Evolutionary conservation across 106 monocot species (phyloP).

Genomic region (Dendrobium officinale): DNA sequence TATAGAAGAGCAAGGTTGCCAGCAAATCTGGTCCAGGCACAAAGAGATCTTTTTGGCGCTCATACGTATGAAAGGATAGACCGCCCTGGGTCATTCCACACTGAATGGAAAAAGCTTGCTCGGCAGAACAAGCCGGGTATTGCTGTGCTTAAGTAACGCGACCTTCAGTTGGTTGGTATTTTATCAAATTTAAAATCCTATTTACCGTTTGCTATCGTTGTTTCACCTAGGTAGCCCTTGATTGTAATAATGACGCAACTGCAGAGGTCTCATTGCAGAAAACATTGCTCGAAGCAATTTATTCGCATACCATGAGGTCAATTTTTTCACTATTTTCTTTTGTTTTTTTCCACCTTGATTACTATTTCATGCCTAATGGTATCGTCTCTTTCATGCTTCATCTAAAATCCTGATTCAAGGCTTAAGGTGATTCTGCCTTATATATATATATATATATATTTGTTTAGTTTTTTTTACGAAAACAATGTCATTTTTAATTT

Average conservation of each 20-base stretch:
- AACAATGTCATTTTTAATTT: too few relatives aligned
- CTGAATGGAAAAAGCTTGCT: slow-evolving; percentile 48
- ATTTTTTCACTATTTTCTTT: neutral
- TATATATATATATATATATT: too few relatives aligned
- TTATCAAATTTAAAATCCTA: neutral
- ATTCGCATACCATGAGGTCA: neutral
- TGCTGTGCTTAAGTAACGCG: slow-evolving; percentile 5
- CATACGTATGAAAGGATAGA: slow-evolving; percentile 54
- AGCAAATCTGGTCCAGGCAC: slow-evolving; percentile 49
- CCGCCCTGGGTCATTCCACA: slow-evolving; percentile 38
- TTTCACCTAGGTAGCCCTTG: neutral
- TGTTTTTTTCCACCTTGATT: neutral
- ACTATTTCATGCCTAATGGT: neutral
- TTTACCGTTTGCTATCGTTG: neutral
- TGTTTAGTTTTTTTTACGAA: too few relatives aligned
- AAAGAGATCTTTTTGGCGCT: slow-evolving; percentile 49
- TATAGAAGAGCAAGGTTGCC: slow-evolving; percentile 37
- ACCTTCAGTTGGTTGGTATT: neutral
- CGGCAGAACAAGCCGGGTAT: slow-evolving; percentile 19
- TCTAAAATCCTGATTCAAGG: too few relatives aligned
- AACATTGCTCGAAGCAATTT: neutral
- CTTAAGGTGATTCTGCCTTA: too few relatives aligned
- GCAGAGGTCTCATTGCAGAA: neutral
- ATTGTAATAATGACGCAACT: neutral
- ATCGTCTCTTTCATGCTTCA: too few relatives aligned